Percentiles rank a stretch among this genome's conserved stretches.
Evolutionary conservation across 352 stramenopile species (phyloP).

Genomic region (Pythium biforme): DNA sequence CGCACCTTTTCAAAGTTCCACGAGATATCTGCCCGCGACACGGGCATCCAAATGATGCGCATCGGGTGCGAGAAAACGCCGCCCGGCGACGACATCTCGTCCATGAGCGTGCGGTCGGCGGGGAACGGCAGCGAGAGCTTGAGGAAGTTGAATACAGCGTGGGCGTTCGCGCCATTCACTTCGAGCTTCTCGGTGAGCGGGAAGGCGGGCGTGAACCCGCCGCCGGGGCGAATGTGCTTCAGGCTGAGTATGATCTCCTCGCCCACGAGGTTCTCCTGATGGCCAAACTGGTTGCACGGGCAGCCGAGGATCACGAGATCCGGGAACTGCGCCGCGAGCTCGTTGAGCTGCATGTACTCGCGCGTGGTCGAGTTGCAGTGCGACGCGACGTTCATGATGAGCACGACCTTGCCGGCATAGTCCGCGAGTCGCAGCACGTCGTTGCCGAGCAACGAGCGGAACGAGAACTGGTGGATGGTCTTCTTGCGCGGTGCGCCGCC

Average conservation of each 20-base stretch:
- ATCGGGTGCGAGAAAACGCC: conserved; percentile 81
- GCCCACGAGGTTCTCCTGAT: conserved; percentile 80
- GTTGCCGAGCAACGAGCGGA: conserved; percentile 59
- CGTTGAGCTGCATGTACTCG: conserved; percentile 71
- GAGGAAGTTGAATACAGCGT: conserved; percentile 80
- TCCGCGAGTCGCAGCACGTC: conserved; percentile 67
- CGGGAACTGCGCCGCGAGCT: conserved; percentile 56
- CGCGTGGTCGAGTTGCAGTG: conserved; percentile 81
- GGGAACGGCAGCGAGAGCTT: conserved; percentile 67
- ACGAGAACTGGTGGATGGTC: conserved; percentile 74
- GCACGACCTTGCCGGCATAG: conserved; percentile 57
- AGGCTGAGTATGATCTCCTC: conserved; percentile 79
- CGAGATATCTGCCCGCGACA: conserved; percentile 73
- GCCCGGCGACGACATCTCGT: conserved; percentile 76
- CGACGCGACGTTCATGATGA: conserved; percentile 80
- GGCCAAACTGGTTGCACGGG: conserved; percentile 80
- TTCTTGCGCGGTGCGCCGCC: conserved; percentile 36
- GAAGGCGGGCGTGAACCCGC: conserved; percentile 70
- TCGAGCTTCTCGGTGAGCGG: conserved; percentile 77
- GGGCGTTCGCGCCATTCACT: conserved; percentile 76
- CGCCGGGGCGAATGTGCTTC: conserved; percentile 68
- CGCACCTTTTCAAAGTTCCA: conserved; percentile 86
- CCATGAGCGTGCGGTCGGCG: conserved; percentile 69
- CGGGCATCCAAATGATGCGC: conserved; percentile 84
- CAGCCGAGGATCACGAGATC: conserved; percentile 72